Evolutionary conservation across 805 yeast species (phyloP).

Genomic region (Hanseniaspora nectarophila): DNA sequence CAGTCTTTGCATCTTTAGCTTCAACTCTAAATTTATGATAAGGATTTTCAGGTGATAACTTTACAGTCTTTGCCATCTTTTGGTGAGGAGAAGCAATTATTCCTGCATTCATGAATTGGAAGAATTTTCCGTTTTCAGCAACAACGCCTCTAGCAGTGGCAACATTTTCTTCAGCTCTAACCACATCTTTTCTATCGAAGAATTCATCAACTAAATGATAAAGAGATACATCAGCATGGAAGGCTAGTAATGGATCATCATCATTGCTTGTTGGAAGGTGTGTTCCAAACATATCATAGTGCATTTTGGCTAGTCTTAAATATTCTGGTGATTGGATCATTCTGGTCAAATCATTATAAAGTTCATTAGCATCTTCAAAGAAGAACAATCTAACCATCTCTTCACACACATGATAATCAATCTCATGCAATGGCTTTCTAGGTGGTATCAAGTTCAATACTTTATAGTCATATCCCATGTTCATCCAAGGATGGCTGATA

Average conservation of each 20-base stretch:
- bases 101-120: background rate
- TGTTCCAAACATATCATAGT: constrained; percentile 21
- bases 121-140: background rate
- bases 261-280: constrained; percentile 9
- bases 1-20: background rate
- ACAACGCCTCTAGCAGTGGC: background rate
- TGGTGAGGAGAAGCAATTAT: background rate
- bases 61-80: background rate
- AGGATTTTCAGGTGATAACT: background rate
- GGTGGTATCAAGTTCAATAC: constrained; percentile 63
- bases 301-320: constrained; percentile 23
- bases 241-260: constrained; percentile 70
- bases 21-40: background rate
- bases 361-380: constrained; percentile 49
- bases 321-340: constrained; percentile 58
- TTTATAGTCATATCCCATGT: constrained; percentile 65
- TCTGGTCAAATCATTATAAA: constrained; percentile 42
- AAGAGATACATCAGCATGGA: constrained; percentile 77
- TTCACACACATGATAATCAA: constrained; percentile 48
- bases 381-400: constrained; percentile 72
- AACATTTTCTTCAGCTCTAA: constrained; percentile 30
- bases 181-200: constrained; percentile 45
- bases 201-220: constrained; percentile 81
- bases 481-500: constrained; percentile 88
- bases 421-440: constrained; percentile 52